Base-by-base conservation (phyloP, 805 yeast species). In the Zygoascus ofunaensis region DNA sequence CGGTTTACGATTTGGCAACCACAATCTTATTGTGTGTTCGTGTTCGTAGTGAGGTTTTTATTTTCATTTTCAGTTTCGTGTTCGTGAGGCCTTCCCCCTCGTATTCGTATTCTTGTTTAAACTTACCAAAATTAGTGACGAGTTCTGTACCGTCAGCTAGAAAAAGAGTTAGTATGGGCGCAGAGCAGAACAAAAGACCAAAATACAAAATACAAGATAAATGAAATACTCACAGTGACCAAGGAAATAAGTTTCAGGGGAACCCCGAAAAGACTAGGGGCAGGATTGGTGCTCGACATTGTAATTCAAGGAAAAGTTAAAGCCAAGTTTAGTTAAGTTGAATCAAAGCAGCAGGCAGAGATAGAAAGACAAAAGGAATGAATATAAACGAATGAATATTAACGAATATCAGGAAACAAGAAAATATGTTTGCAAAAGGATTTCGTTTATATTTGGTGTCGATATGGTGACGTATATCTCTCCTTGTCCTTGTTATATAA, bases 131-230 rank as follows among this genome's bases (percentile, higher is more conserved):
- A 66, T 66, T 21, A 66, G 59, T 33, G 65, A 56, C 22, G 66
- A 59, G 49, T 65, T 66, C 50, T 66, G 71, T 34, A 65, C 52
- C 36, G 69, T 66, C 39, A 65, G 57, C 48, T 55, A 33, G 23
- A 39, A 3, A n/a, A 4, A 14, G 14, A 19, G 21, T n/a, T 28
- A 20, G 17, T 24, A 15, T 37, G 4, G 2, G 26, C 12, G 23
- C 15, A 20, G 37, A 24, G 35, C 17, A 3, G 37, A n/a, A 18
- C n/a, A n/a, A 17, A 39, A n/a, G 19, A 17, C 15, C 19, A 23
- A 10, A 10, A 5, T 15, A 14, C 10, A 8, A 26, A 17, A 26
- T 26, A 17, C 24, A 4, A 3, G 19, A 19, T 19, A n/a, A 21
- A n/a, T 5, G 22, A 40, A 38, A 22, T n/a, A 39, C 54, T 23